Base-by-base conservation (phyloP, 331 rosid species). In the Malus hybrid region DNA sequence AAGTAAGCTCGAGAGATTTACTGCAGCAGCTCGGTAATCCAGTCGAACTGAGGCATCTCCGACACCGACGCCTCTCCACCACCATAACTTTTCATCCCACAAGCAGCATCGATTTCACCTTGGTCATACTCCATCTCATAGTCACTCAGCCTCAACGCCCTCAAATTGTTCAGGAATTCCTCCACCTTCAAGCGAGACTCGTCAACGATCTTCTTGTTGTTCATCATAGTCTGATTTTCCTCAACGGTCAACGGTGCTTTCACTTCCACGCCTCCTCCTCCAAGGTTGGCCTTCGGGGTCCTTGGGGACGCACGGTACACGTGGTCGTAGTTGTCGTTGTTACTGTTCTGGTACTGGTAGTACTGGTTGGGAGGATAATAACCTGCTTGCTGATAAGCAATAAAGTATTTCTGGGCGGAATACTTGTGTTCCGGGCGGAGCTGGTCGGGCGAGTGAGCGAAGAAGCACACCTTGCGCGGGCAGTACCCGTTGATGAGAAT, bases 401-500 rank as follows among this genome's bases (percentile, higher is more conserved):
- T 10, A 1, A 9, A 39, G 46, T 39, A 39, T 10, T 39, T 39
- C 4, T 39, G 46, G 13, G 46, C 46, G 46, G 12, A 39, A 39
- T 39, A 48, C 42, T 76, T 30, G 61, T 78, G 56, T 44, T 79
- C 66, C 1, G 82, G 73, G 30, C 86, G 83, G 44, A 85, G 82
- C 78, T 82, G 70, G 10, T 79, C 73, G 11, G 83, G 80, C 24
- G 83, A 42, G 73, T 87, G 88, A 1, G 90, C 90, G 52, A 87
- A 87, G 75, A 87, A 87, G 53, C 90, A 87, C 5, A 87, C 86
- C 78, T 82, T 87, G n/a, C 88, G 81, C 15, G 62, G 65, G 79
- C 90, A 87, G 33, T 15, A 15, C 12, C 22, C 39, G 46, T 39
- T 39, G 13, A 0, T 3, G 46, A 39, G 46, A 5, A 4, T 34